phyloP scores from a whole-genome alignment of 1,139 yeast genomes.

The Kluyveromyces sp. region DNA sequence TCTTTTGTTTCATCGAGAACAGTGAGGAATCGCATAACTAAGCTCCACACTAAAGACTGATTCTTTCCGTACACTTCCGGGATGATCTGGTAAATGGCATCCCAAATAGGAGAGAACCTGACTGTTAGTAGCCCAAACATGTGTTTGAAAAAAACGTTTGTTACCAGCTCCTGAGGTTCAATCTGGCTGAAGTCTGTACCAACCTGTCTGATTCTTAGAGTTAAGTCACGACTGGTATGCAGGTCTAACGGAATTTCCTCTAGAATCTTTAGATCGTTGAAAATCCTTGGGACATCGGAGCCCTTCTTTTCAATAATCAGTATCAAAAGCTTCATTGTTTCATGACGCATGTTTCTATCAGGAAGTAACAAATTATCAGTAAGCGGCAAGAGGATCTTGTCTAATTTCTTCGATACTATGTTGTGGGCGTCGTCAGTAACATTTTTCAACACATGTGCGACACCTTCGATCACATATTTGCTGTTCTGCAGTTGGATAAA shows the following conservation, averaged over 20 bases:
- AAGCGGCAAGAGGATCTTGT: conserved; percentile 7
- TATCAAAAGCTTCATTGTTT: conserved; percentile 39
- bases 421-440: conserved; percentile 3
- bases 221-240: conserved; percentile 68
- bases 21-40: conserved; percentile 37
- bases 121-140: conserved; percentile 69
- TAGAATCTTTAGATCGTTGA: conserved; percentile 44
- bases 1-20: conserved; percentile 17
- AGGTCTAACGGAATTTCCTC: conserved; percentile 70
- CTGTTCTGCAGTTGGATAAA: conserved; percentile 14
- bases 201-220: conserved; percentile 59
- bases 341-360: conserved; percentile 41
- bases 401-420: not conserved
- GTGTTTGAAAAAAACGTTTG: conserved; percentile 45
- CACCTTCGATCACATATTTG: conserved; percentile 22
- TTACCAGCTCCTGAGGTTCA: conserved; percentile 32
- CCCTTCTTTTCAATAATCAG: conserved; percentile 31
- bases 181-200: conserved; percentile 42
- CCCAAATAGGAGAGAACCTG: conserved; percentile 82
- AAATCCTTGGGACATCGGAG: conserved; percentile 32
- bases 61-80: conserved; percentile 42
- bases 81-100: conserved; percentile 57
- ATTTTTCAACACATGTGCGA: conserved; percentile 14
- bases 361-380: conserved; percentile 41
- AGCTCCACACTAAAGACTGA: conserved; percentile 50